Conservation (phyloP, 805 yeast species). For the Saccharomycopsis amapae region DNA sequence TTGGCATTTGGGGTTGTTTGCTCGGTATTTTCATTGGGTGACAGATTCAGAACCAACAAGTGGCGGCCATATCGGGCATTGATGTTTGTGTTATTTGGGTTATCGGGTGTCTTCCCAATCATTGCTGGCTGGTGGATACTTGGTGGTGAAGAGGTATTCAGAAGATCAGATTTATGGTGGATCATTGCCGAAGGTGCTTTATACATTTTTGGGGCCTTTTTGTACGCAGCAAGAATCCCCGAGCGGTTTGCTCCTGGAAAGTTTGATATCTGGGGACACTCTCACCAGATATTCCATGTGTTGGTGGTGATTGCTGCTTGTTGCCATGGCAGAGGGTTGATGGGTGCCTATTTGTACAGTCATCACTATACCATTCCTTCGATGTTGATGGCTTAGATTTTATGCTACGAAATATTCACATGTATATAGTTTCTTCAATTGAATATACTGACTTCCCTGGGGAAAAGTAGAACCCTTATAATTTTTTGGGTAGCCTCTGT, state of each 20-base stretch:
- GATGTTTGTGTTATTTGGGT: slow-evolving; percentile 75
- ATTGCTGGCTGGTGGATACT: slow-evolving; percentile 40
- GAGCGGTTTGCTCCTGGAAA: slow-evolving; percentile 58
- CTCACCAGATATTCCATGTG: slow-evolving; percentile 80
- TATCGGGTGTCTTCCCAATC: slow-evolving; percentile 70
- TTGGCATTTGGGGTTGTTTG: slow-evolving; percentile 53
- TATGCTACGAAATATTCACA: no score
- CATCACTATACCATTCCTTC: slow-evolving; percentile 28
- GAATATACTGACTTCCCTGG: no score
- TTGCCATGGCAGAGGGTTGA: slow-evolving; percentile 62
- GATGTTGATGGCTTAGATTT: no score
- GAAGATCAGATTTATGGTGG: slow-evolving; percentile 53
- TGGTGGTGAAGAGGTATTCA: slow-evolving; percentile 43
- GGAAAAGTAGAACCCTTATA: no score
- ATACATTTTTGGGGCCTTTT: slow-evolving; percentile 70
- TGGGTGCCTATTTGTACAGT: slow-evolving; percentile 46
- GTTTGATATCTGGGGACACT: slow-evolving; percentile 68
- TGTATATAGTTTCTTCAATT: no score
- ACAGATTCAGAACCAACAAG: slow-evolving; percentile 56
- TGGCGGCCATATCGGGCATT: slow-evolving; percentile 74
- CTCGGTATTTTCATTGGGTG: slow-evolving; percentile 53
- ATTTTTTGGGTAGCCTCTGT: no score
- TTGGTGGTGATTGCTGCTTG: slow-evolving; percentile 70
- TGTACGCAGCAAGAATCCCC: slow-evolving; percentile 76
- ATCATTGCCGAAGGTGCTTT: slow-evolving; percentile 62